Evolutionary conservation across 2,329 filamentous ascomycete genomes (phyloP).

Genomic region (Fusarium camptoceras): DNA sequence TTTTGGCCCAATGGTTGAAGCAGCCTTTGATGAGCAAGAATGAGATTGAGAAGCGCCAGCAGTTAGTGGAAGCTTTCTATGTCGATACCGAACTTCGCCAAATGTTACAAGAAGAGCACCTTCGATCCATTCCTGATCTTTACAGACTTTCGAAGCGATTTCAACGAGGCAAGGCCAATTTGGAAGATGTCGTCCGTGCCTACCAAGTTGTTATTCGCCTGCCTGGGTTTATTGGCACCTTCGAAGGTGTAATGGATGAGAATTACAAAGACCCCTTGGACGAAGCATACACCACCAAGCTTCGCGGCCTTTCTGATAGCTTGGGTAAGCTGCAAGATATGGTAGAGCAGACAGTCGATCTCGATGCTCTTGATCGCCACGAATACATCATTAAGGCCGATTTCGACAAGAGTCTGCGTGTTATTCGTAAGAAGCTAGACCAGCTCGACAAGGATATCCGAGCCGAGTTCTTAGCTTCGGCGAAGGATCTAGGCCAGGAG

Average conservation of each 20-base stretch:
- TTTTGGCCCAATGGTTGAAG: conserved; percentile 96
- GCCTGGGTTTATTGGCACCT: conserved; percentile 87
- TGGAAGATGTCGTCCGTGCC: conserved; percentile 94
- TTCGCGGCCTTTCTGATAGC: conserved; percentile 80
- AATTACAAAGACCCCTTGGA: conserved; percentile 89
- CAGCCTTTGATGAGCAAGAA: conserved; percentile 92
- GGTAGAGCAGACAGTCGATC: conserved; percentile 97
- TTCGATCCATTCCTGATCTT: conserved; percentile 91
- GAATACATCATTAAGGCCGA: conserved; percentile 99
- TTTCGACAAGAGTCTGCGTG: conserved; percentile 87
- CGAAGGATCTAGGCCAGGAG: conserved; percentile 87
- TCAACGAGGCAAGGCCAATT: conserved; percentile 87
- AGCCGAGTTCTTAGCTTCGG: conserved; percentile 80
- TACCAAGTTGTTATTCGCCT: conserved; percentile 95
- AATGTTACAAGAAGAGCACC: conserved; percentile 95
- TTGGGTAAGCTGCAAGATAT: conserved; percentile 92
- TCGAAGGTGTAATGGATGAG: conserved; percentile 96
- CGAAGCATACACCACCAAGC: conserved; percentile 84
- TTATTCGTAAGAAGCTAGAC: conserved; percentile 93
- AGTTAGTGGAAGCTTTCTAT: conserved; percentile 94
- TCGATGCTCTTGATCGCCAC: conserved; percentile 94
- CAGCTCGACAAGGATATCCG: conserved; percentile 86
- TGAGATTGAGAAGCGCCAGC: conserved; percentile 91
- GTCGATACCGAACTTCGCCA: conserved; percentile 92
- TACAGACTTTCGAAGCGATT: conserved; percentile 96